Percentiles rank a stretch among this genome's conserved stretches.
Conservation (phyloP, 192 early-diverging fungal species). For the Umbelopsis sp. region DNA sequence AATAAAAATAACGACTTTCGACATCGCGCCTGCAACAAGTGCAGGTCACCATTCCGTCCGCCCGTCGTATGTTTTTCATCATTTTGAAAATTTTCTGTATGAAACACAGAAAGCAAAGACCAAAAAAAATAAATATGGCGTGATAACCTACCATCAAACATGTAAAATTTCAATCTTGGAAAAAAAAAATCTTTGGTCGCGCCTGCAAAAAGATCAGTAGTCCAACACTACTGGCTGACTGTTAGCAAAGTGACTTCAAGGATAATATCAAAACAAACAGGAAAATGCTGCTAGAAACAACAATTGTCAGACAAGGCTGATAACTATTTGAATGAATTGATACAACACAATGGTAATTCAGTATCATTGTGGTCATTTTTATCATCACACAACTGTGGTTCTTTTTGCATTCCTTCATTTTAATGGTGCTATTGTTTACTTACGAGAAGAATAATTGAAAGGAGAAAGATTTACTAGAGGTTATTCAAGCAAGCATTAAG, state of each 20-base stretch:
- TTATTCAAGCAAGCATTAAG: too few species aligned
- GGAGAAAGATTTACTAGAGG: too few species aligned
- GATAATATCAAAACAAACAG: too few species aligned
- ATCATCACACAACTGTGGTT: not conserved
- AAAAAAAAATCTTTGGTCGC: too few species aligned
- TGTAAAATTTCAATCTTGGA: too few species aligned
- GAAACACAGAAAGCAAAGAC: not conserved
- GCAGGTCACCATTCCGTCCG: conserved; percentile 17
- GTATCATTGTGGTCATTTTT: conserved; percentile 18
- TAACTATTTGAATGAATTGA: conserved; percentile 16
- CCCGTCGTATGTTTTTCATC: conserved; percentile 15
- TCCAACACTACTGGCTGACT: too few species aligned
- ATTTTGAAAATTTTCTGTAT: not conserved
- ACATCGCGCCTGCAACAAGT: not conserved
- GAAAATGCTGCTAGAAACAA: not conserved
- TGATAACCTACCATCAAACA: too few species aligned
- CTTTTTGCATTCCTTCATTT: not conserved
- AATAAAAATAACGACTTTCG: conserved; percentile 16
- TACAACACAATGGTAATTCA: conserved; percentile 20
- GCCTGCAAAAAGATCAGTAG: too few species aligned
- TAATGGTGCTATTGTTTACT: not conserved
- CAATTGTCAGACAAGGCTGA: conserved; percentile 16
- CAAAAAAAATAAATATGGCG: not conserved
- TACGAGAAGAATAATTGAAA: not conserved
- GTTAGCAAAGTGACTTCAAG: too few species aligned